Evolutionary conservation across 345 rosid genomes (phyloP), one percentile per base, ranked within the genome.

Genomic region (Rhodamnia argentea): DNA sequence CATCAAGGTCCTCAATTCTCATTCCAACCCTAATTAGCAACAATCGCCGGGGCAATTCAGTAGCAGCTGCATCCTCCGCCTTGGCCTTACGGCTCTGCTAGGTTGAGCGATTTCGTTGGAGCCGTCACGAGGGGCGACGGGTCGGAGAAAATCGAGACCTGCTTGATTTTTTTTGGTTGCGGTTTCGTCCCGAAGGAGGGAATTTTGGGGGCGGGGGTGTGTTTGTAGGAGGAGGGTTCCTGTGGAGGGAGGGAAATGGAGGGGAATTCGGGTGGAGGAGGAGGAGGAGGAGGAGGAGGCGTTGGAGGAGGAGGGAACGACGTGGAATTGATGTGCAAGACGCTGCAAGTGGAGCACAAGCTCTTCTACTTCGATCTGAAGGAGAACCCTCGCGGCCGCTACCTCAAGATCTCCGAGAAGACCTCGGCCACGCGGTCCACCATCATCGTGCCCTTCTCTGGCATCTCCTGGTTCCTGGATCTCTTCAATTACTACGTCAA

Each of bases 381-480:
- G 87, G 98, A 96, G 94, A 96, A 97, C 82, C 98, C 98, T 44
- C 95, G 99, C 26, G 99, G 99, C 10, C 91, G 99, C 40, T 97
- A 97, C 90, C 91, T 97, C 47, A 97, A 97, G 92, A 95, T 97
- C 86, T 97, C 99, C 13, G 99, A 97, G 95, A 97, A 97, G 89
- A 97, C 99, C 26, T 95, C 99, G n/a, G 96, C 99, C 60, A 97
- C 99, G 44, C 91, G 99, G 92, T 96, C 99, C 90, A 97, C 99
- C 86, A 96, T 97, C 93, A 97, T 97, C 70, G 98, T 97, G 56
- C 99, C 99, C 82, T 97, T 90, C 88, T 93, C 99, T 2, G 99
- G 99, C 86, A 94, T 97, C 88, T 94, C 99, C 47, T 97, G 99
- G 99, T 97, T 97, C 93, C 91, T 97, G 83, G 96, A 97, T 89